Evolutionary conservation across 768 basidiomycete genomes (phyloP).

Genomic region (Suillus alpinus): DNA sequence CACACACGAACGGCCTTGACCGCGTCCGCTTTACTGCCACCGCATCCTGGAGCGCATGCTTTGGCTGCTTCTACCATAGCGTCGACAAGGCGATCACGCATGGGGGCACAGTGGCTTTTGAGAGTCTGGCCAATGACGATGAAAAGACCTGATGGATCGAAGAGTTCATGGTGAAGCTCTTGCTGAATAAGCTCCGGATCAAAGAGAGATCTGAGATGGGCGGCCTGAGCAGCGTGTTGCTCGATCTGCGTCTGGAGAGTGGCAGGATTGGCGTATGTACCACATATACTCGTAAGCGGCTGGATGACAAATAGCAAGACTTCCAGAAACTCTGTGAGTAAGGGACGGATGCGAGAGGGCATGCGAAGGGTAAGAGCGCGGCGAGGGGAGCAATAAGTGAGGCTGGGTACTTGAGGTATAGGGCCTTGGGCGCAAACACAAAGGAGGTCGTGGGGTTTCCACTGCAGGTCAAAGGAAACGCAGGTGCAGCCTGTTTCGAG

Average conservation of each 20-base stretch:
- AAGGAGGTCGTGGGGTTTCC: slow-evolving; percentile 50
- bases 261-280: slow-evolving; percentile 57
- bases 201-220: slow-evolving; percentile 69
- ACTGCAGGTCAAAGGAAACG: slow-evolving; percentile 64
- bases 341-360: slow-evolving; percentile 67
- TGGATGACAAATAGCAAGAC: slow-evolving; percentile 84
- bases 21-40: slow-evolving; percentile 58
- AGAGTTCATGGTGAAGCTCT: slow-evolving; percentile 72
- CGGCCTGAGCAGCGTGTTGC: slow-evolving; percentile 61
- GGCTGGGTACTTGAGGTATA: slow-evolving; percentile 38
- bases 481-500: slow-evolving; percentile 82
- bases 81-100: slow-evolving; percentile 83
- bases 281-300: slow-evolving; percentile 63
- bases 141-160: slow-evolving; percentile 80
- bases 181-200: slow-evolving; percentile 82
- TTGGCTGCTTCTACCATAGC: slow-evolving; percentile 75
- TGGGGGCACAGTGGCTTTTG: slow-evolving; percentile 90
- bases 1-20: slow-evolving; percentile 77
- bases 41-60: slow-evolving; percentile 51
- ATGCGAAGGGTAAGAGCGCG: slow-evolving; percentile 58
- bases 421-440: slow-evolving; percentile 54
- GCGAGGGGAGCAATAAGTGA: slow-evolving; percentile 42
- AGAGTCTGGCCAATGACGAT: slow-evolving; percentile 74
- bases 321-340: slow-evolving; percentile 75
- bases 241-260: slow-evolving; percentile 59